Base-by-base conservation (phyloP, 202 grass and related monocot species). In the Panicum hallii region DNA sequence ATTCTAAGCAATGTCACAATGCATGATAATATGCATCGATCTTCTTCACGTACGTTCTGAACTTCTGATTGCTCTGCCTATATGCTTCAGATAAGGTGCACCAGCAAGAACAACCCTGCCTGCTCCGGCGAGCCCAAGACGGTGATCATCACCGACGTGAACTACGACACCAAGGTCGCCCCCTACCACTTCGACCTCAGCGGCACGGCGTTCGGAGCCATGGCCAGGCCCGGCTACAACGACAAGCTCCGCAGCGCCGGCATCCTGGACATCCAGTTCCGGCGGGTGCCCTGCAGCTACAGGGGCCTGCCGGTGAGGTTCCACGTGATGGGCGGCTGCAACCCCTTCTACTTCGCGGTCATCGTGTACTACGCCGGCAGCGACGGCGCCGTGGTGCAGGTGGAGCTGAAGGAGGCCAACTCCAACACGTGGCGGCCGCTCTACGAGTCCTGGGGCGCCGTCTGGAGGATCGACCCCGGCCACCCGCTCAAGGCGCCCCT, bases 121-220 rank as follows among this genome's bases (percentile, higher is more conserved):
- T 97, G 95, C 89, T 97, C 95, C 46, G 92, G 90, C 67, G 86
- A 65, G 72, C 80, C 92, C 53, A 61, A 87, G 76, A 92, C 83
- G 11, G 36, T 97, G 14, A 88, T 84, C 76, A 88, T 97, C 67
- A 86, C 92, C 0, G 95, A 97, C 89, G 82, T 92, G 76, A 94
- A 94, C 73, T 88, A 86, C 74, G 86, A 78, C 73, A 76, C 87
- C 79, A 32, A 30, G 1, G 60, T 93, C 0, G 88, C 83, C 19
- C 84, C 80, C 38, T 84, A 89, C 53, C 91, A 93, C 28, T 94
- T 98, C 60, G 95, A 98, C 89, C 87, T 98, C 44, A 93, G 91
- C 48, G 95, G 95, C 47, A 95, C 90, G 19, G 80, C 95, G 26
- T 95, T 95, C 65, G 95, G 95, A 20, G 88, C 95, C 84, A 92